A percentile compares a stretch with the other conserved stretches of the same genome.
Evolutionary conservation across 129 eudicot species (phyloP).

Genomic region (Centrapalus pauciflorus): DNA sequence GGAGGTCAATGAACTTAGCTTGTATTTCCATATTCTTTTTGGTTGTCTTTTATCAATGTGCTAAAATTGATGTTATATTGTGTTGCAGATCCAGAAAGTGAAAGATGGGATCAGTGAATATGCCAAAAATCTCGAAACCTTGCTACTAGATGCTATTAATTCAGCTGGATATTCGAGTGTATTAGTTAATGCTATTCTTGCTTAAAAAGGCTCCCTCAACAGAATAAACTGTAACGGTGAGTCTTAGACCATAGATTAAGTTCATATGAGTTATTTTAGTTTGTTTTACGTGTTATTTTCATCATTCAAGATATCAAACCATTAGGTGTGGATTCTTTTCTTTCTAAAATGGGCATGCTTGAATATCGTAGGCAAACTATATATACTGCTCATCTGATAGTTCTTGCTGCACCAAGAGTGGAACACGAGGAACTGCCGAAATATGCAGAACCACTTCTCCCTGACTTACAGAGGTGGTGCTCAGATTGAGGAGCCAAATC

Average conservation of each 20-base stretch:
- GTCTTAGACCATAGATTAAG: constrained; percentile 17
- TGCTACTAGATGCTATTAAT: constrained; percentile 78
- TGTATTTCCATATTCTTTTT: constrained; percentile 31
- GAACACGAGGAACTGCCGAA: constrained; percentile 76
- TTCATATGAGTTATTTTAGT: background rate
- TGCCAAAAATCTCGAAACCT: constrained; percentile 62
- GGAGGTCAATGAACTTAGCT: constrained; percentile 89
- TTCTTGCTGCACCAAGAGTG: constrained; percentile 87
- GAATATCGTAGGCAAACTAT: constrained; percentile 51
- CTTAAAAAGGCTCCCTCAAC: constrained; percentile 57
- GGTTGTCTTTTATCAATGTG: background rate
- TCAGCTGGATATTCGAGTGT: constrained; percentile 85
- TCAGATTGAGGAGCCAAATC: constrained; percentile 56
- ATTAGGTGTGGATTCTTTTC: background rate
- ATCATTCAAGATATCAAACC: background rate
- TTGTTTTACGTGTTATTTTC: no score
- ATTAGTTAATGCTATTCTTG: constrained; percentile 62
- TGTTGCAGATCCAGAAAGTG: constrained; percentile 59
- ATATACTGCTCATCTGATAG: constrained; percentile 89
- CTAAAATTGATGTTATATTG: background rate
- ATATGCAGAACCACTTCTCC: constrained; percentile 83
- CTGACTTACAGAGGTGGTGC: constrained; percentile 61
- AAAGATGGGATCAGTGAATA: constrained; percentile 57
- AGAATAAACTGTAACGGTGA: constrained; percentile 71
- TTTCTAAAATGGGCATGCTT: constrained; percentile 9